Evolutionary conservation across 2,329 filamentous ascomycete genomes (phyloP).

Genomic region (Penicillium italicum): DNA sequence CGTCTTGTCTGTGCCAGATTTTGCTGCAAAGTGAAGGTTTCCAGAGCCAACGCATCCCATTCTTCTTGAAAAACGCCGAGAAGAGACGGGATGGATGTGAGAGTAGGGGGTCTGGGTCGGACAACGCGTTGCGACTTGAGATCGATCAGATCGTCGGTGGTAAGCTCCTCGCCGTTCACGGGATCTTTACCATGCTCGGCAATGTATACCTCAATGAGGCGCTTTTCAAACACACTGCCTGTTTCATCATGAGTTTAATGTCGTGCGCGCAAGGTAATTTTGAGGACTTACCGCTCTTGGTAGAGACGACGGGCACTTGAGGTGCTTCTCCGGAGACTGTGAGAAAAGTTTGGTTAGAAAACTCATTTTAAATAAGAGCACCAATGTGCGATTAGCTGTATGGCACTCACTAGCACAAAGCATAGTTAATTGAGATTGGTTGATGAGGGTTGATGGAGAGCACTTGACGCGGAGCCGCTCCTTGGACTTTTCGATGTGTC

Average conservation of each 20-base stretch:
- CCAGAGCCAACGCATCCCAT: conserved; percentile 90
- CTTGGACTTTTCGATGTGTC: conserved; percentile 37
- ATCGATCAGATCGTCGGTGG: conserved; percentile 78
- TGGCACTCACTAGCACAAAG: conserved; percentile 61
- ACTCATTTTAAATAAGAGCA: neutral
- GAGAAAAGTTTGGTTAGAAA: conserved; percentile 20
- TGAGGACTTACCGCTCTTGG: conserved; percentile 73
- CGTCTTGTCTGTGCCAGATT: conserved; percentile 86
- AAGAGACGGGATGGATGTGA: conserved; percentile 93
- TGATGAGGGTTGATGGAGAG: conserved; percentile 22
- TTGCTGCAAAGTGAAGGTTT: conserved; percentile 86
- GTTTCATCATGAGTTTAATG: conserved; percentile 29
- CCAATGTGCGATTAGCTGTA: conserved; percentile 5
- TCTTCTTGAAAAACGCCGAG: conserved; percentile 96
- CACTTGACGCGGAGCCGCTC: conserved; percentile 33
- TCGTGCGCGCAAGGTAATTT: conserved; percentile 13
- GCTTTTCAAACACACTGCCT: conserved; percentile 92
- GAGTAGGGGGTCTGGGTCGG: conserved; percentile 81
- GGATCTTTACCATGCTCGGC: conserved; percentile 90
- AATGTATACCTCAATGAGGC: conserved; percentile 92
- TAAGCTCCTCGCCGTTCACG: conserved; percentile 78
- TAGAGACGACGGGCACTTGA: conserved; percentile 88
- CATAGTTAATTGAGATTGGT: conserved; percentile 43
- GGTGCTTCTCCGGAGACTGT: conserved; percentile 94
- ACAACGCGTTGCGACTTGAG: conserved; percentile 81